A percentile compares a stretch with the other conserved stretches of the same genome.
phyloP scores from a whole-genome alignment of 2,329 filamentous ascomycete genomes.

The Fusarium albidum region DNA sequence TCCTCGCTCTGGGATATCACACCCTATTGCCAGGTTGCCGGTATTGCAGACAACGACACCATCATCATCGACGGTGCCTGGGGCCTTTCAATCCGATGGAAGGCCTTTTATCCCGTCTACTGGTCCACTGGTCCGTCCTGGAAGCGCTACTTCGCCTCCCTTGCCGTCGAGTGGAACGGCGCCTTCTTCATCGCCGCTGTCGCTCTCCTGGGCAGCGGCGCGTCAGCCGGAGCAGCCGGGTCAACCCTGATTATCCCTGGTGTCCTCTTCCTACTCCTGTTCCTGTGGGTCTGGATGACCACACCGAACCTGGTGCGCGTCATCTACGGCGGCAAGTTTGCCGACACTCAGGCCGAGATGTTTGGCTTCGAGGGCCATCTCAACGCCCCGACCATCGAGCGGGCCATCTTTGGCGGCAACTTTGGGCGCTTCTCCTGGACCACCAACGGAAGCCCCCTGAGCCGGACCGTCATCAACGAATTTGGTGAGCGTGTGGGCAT shows the following conservation, averaged over 20 bases:
- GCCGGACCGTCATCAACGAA: slow-evolving; percentile 37
- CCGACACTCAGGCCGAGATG: slow-evolving; percentile 40
- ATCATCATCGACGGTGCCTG: slow-evolving; percentile 45
- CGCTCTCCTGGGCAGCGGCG: slow-evolving; percentile 28
- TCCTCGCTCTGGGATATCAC: slow-evolving; percentile 46
- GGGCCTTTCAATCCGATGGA: slow-evolving; percentile 45
- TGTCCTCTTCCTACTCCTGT: slow-evolving; percentile 36
- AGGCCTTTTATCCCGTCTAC: slow-evolving; percentile 41
- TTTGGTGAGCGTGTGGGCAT: slow-evolving; percentile 39
- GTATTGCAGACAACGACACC: slow-evolving; percentile 45
- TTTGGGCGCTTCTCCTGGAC: slow-evolving; percentile 43
- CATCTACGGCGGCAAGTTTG: slow-evolving; percentile 43
- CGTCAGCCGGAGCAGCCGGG: slow-evolving; percentile 3
- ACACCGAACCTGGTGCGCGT: slow-evolving; percentile 37
- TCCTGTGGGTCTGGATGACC: slow-evolving; percentile 35
- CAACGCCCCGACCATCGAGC: slow-evolving; percentile 41
- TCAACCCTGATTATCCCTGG: slow-evolving; percentile 24
- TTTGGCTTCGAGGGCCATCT: slow-evolving; percentile 47
- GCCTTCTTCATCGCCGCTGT: slow-evolving; percentile 32
- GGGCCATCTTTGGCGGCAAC: slow-evolving; percentile 42
- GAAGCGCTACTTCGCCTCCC: slow-evolving; percentile 29
- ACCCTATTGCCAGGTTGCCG: slow-evolving; percentile 44
- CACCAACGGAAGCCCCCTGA: slow-evolving; percentile 41
- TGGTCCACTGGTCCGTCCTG: slow-evolving; percentile 39
- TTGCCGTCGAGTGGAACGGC: slow-evolving; percentile 35